Evolutionary conservation across 2,329 filamentous ascomycete genomes (phyloP), one percentile per base, ranked within the genome.

Genomic region (Colletotrichum zoysiae): DNA sequence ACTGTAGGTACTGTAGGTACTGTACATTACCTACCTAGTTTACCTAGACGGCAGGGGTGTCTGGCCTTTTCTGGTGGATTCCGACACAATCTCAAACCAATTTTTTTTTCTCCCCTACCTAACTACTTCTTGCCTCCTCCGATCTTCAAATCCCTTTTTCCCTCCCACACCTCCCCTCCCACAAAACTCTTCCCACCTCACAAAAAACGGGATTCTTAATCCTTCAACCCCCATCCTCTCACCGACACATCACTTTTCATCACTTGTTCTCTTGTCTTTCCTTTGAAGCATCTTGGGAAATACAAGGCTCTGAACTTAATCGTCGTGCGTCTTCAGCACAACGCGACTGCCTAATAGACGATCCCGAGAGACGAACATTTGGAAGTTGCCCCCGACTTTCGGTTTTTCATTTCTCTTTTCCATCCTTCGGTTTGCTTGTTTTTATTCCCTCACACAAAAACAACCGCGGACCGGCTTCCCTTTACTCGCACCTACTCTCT

Each of bases 261-360:
- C 73, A 74, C 59, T 70, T 73, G 80, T 81, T 82, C 80, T 78
- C 82, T 84, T 79, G 81, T 83, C 80, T 80, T 82, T 84, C 81
- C 82, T 84, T 84, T 84, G 82, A 84, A 83, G 81, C 82, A 82
- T 81, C 78, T 81, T 81, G 79, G 82, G 79, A 80, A 76, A 77
- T 77, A 69, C 69, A 71, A 69, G 70, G 61, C 67, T 48, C 60
- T 51, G 74, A 75, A 67, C 55, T 74, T 74, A 73, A 74, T 73
- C 62, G 60, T 63, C 42, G 72, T 74, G 72, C 73, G 64, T 59
- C 65, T 26, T 67, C 30, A 74, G 73, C 71, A 75, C 73, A 62
- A 33, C 67, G 56, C 67, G 64, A 65, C 51, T 71, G 63, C 69
- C 67, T 76, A 79, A 64, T 80, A 80, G 79, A 81, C 74, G 70